Conservation (phyloP, 768 basidiomycete genomes). For the Candolleomyces eurysporus region DNA sequence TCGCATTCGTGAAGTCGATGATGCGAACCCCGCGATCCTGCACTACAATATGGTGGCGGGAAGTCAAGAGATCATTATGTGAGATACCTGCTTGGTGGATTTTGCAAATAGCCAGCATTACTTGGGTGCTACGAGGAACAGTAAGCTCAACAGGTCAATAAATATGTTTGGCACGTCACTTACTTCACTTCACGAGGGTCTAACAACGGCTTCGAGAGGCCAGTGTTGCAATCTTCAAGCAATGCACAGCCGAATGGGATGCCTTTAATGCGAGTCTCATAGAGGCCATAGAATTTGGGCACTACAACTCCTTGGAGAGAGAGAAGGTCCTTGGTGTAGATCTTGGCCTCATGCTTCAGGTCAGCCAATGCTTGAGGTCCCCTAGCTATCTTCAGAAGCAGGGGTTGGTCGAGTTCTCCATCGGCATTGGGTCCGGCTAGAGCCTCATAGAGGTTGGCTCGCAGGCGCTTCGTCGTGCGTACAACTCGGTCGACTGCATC, state of each 20-base stretch:
- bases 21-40: constrained; percentile 29
- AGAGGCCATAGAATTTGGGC: constrained; percentile 38
- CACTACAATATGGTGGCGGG: constrained; percentile 28
- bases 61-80: constrained; percentile 31
- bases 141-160: not conserved
- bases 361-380: constrained; percentile 20
- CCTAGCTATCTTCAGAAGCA: constrained; percentile 34
- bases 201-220: not conserved
- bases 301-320: constrained; percentile 37
- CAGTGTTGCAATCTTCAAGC: constrained; percentile 34
- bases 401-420: constrained; percentile 13
- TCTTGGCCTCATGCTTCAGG: constrained; percentile 29
- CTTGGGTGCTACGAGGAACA: constrained; percentile 23
- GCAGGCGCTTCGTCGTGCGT: constrained; percentile 18
- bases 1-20: constrained; percentile 33
- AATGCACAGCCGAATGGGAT: constrained; percentile 30
- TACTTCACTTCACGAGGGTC: constrained; percentile 20
- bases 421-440: constrained; percentile 18
- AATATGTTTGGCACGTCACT: constrained; percentile 1
- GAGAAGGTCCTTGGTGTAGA: constrained; percentile 31
- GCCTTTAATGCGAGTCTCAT: constrained; percentile 23
- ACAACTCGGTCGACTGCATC: constrained; percentile 19
- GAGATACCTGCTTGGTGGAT: constrained; percentile 35
- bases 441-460: constrained; percentile 18
- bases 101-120: constrained; percentile 29